Conservation (phyloP, 257 asterid genomes). For the Jacaranda mimosifolia region DNA sequence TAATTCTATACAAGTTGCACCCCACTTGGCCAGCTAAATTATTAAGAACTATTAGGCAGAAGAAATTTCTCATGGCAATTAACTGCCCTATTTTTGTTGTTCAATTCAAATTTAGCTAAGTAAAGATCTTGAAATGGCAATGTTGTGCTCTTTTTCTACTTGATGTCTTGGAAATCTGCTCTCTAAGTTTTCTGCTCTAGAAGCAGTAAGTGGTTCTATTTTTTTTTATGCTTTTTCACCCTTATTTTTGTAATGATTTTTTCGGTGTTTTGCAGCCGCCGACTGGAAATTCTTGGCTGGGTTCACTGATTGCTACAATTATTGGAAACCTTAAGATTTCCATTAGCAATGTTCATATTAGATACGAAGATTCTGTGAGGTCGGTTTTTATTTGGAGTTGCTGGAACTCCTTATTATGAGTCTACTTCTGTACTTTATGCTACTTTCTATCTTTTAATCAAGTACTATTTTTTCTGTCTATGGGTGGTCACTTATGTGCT, state of each 20-base stretch:
- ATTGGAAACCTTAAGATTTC: conserved; percentile 97
- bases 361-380: conserved; percentile 96
- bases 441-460: conserved; percentile 2
- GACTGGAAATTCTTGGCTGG: conserved; percentile 97
- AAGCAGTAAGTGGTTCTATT: conserved; percentile 21
- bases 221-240: conserved; percentile 5
- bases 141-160: conserved; percentile 24
- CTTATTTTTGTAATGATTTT: conserved; percentile 31
- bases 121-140: conserved; percentile 25
- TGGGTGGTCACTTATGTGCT: conserved; percentile 15
- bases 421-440: conserved; percentile 30
- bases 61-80: conserved; percentile 14
- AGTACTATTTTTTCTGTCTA: neutral
- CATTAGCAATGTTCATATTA: conserved; percentile 93
- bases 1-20: conserved; percentile 19
- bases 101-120: conserved; percentile 11
- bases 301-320: conserved; percentile 88
- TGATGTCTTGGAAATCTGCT: conserved; percentile 26
- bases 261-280: conserved; percentile 68
- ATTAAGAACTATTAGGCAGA: conserved; percentile 15
- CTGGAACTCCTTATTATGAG: conserved; percentile 11
- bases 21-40: neutral
- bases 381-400: conserved; percentile 44
- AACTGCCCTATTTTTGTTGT: conserved; percentile 18
- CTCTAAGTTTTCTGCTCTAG: conserved; percentile 23